A percentile compares a stretch with the other conserved stretches of the same genome.
phyloP scores from a whole-genome alignment of 2,329 filamentous ascomycete genomes.

The Escovopsis sp. region DNA sequence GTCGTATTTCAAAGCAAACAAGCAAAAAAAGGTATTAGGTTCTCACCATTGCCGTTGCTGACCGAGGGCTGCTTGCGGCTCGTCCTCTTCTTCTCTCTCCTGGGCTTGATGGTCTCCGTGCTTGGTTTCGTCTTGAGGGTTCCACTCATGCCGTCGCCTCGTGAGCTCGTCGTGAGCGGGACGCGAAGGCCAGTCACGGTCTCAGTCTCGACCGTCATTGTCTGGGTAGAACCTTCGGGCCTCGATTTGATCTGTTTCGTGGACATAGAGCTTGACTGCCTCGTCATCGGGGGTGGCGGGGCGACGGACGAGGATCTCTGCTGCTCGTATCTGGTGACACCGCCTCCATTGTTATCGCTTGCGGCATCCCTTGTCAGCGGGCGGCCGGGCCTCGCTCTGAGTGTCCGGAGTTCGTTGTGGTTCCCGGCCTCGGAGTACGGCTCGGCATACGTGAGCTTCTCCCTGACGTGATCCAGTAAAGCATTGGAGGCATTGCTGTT shows the following conservation, averaged over 20 bases:
- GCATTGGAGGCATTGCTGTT: conserved; percentile 17
- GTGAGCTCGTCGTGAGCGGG: conserved; percentile 51
- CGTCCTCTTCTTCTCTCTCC: conserved; percentile 77
- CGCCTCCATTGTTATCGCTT: conserved; percentile 48
- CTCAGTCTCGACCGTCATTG: conserved; percentile 97
- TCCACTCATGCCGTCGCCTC: conserved; percentile 48
- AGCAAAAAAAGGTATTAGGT: conserved; percentile 19
- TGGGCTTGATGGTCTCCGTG: conserved; percentile 89
- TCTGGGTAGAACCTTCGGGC: conserved; percentile 62
- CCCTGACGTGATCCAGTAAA: conserved; percentile 34
- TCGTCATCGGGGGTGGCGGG: conserved; percentile 37
- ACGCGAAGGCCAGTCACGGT: conserved; percentile 84
- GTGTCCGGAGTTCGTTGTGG: conserved; percentile 24
- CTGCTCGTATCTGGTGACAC: conserved; percentile 25
- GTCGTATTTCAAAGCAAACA: neutral
- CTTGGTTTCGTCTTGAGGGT: conserved; percentile 78
- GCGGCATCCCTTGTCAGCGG: conserved; percentile 38
- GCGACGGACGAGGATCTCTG: conserved; percentile 32
- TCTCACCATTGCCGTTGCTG: conserved; percentile 59
- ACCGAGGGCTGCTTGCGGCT: conserved; percentile 61
- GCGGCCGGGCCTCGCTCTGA: conserved; percentile 32
- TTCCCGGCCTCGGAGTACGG: conserved; percentile 28
- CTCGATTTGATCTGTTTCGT: conserved; percentile 58
- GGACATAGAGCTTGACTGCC: conserved; percentile 49
- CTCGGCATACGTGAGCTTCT: conserved; percentile 29